Evolutionary conservation across 495 filamentous ascomycete genomes (phyloP).

Genomic region (Annulohypoxylon bovei): DNA sequence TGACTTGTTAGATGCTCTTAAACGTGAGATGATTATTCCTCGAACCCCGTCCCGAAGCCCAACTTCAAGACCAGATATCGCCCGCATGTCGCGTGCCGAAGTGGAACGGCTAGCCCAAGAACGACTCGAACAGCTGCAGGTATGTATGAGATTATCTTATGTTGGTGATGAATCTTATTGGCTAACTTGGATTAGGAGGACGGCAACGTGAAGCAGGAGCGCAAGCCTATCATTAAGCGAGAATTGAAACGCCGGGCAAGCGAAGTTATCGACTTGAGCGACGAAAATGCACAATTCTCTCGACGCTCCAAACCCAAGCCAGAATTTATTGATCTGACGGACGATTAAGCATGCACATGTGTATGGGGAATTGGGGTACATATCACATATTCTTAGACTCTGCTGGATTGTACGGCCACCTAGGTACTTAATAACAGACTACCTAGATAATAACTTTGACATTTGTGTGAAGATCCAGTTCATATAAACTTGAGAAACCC

Average conservation of each 20-base stretch:
- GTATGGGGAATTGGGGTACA: too few species aligned
- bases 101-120: constrained; percentile 34
- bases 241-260: constrained; percentile 1
- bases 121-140: constrained; percentile 32
- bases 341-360: too few species aligned
- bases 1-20: constrained; percentile 33
- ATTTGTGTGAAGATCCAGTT: too few species aligned
- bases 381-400: too few species aligned
- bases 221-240: constrained; percentile 24
- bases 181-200: constrained; percentile 22
- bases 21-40: constrained; percentile 43
- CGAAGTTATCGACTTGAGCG: constrained; percentile 29
- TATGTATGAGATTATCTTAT: constrained; percentile 7
- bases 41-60: constrained; percentile 16
- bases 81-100: constrained; percentile 33
- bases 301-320: background rate
- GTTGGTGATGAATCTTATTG: background rate
- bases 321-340: constrained; percentile 37
- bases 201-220: constrained; percentile 28
- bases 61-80: constrained; percentile 5
- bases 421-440: background rate
- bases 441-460: background rate
- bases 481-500: background rate
- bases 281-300: constrained; percentile 10
- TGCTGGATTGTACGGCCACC: background rate